Base-by-base conservation (phyloP, 495 filamentous ascomycete species). In the Entonaema liquescens region DNA sequence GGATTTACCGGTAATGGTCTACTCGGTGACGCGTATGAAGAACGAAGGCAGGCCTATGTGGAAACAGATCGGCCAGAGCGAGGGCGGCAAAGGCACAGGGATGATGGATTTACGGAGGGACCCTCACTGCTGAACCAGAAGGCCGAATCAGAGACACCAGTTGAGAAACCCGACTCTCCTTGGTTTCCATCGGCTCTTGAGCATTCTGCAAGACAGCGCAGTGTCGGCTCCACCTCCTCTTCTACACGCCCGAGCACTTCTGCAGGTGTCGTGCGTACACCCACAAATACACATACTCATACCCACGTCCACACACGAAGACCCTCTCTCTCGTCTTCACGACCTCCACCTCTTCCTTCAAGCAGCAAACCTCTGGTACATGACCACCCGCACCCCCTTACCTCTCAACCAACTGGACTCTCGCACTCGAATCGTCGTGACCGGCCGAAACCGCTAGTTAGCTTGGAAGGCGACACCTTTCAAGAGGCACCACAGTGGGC, bases 401-500 rank as follows among this genome's bases (percentile, higher is more conserved):
- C 49, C 28, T 75, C 70, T 2, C 70, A 72, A 44, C 71, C 74
- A 13, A 68, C 50, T 5, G 57, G 60, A 1, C 19, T 69, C 1
- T 66, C 67, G 1, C 49, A 71, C 40, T 59, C 66, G 21, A 72
- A 73, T 47, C 78, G 74, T 2, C 74, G 68, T 55, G 68, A 68
- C 8, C 68, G 63, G 23, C 68, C 71, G 12, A 75, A 67, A 72
- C 91, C 94, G 1, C 83, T 97, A 0, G 82, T 97, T 12, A 91
- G 94, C 70, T 84, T 95, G n/a, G 92, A 89, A 19, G 92, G 89
- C 0, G 90, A 93, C 0, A 81, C 84, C n/a, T 93, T 91, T 74
- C 83, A 85, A 49, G 92, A 93, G 65, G 84, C 92, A 19, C 92
- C 90, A 4, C 93, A 96, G 71, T 86, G 83, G 83, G 76, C 81